phyloP scores from a whole-genome alignment of 2,329 filamentous ascomycete genomes.

The Colletotrichum karsti region DNA sequence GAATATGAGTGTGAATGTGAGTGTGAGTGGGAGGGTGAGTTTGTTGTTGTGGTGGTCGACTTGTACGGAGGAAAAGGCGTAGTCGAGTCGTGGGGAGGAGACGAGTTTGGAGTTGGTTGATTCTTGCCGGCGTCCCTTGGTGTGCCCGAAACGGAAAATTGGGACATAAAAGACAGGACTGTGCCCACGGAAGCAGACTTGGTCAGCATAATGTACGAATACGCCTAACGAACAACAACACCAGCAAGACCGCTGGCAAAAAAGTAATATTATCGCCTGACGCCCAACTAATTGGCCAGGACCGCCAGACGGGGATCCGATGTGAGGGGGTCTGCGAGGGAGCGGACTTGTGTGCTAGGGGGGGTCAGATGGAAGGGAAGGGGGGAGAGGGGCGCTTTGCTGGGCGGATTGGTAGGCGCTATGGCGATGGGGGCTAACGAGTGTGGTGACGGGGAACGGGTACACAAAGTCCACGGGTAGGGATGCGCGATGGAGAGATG shows the following conservation, averaged over 20 bases:
- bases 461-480: background rate
- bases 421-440: background rate
- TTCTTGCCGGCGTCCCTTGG: slow-evolving; percentile 46
- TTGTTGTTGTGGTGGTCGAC: slow-evolving; percentile 7
- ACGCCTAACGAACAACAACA: background rate
- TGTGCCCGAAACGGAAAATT: slow-evolving; percentile 73
- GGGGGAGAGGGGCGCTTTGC: background rate
- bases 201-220: slow-evolving; percentile 28
- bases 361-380: background rate
- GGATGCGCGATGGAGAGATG: background rate
- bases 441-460: background rate
- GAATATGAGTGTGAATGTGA: background rate
- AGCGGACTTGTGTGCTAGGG: background rate
- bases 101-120: slow-evolving; percentile 52
- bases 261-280: slow-evolving; percentile 22
- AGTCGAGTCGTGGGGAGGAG: slow-evolving; percentile 47
- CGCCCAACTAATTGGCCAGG: slow-evolving; percentile 26
- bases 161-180: slow-evolving; percentile 92
- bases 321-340: background rate
- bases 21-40: too few relatives aligned
- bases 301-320: slow-evolving; percentile 1
- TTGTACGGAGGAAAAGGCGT: slow-evolving; percentile 32
- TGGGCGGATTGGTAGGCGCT: background rate
- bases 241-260: background rate
- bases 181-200: slow-evolving; percentile 31